Conservation (phyloP, 371 early-diverging fungal species). For the Smittium mucronatum region DNA sequence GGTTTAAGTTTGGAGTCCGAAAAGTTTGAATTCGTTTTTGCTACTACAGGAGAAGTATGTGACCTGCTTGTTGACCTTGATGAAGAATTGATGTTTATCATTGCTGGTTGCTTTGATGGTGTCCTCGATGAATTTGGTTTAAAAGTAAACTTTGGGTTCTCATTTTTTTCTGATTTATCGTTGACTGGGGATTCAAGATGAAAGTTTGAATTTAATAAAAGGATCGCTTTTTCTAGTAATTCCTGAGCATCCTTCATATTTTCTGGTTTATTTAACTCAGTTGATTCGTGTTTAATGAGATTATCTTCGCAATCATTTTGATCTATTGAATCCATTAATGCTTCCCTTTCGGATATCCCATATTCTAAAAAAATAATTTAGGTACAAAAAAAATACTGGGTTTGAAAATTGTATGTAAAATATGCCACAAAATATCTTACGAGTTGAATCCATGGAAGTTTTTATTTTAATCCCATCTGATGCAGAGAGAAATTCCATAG, state of each 20-base stretch:
- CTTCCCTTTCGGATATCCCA: too few species aligned
- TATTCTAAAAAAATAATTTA: too few species aligned
- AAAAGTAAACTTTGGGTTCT: background rate
- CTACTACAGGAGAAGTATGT: background rate
- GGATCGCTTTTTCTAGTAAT: background rate
- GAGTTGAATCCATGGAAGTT: background rate
- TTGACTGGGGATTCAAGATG: background rate
- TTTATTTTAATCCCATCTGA: background rate
- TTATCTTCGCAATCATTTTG: background rate
- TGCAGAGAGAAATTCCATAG: background rate
- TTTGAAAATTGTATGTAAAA: background rate
- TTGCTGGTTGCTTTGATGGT: background rate
- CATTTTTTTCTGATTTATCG: background rate
- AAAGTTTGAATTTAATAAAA: background rate
- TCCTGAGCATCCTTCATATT: background rate
- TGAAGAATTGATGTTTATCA: background rate
- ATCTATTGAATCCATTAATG: too few species aligned
- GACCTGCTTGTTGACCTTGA: background rate
- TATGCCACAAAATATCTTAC: too few species aligned
- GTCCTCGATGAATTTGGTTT: background rate
- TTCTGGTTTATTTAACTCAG: background rate
- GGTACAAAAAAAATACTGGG: background rate
- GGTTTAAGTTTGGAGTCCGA: background rate
- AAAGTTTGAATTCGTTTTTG: background rate
- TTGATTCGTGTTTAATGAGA: background rate